phyloP scores from a whole-genome alignment of 1,139 yeast genomes.

The Suhomyces wounanorum region DNA sequence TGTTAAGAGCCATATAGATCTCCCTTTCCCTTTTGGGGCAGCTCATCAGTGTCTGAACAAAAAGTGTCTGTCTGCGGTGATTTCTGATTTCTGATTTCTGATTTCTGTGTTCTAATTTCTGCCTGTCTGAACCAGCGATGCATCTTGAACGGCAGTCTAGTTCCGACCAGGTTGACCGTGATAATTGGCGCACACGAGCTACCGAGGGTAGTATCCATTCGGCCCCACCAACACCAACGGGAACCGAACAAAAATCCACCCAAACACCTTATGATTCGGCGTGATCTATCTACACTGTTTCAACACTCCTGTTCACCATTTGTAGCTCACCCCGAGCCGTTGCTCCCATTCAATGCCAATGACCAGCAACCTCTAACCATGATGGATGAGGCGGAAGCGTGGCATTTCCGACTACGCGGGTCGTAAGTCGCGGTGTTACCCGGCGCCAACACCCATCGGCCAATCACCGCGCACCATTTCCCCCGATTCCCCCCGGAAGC shows the following conservation, averaged over 20 bases:
- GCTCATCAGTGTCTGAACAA: neutral
- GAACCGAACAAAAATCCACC: neutral
- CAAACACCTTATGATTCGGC: neutral
- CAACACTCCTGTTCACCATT: neutral
- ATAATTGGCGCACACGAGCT: constrained; percentile 5
- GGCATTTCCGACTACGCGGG: constrained; percentile 3
- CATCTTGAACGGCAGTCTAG: neutral
- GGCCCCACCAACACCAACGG: neutral
- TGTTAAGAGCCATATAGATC: neutral
- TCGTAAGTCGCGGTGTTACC: constrained; percentile 10
- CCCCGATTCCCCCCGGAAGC: constrained; percentile 16
- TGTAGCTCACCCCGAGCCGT: neutral
- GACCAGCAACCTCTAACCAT: neutral
- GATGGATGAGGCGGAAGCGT: constrained; percentile 7
- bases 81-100: neutral
- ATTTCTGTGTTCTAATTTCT: neutral
- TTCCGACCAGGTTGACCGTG: constrained; percentile 1
- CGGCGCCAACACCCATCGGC: constrained; percentile 8
- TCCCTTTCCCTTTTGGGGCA: neutral
- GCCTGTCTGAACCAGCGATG: neutral
- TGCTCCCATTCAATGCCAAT: neutral
- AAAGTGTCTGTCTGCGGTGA: too few species aligned
- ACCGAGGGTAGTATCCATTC: neutral
- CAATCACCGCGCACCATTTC: constrained; percentile 10
- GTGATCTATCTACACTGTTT: neutral